Base-by-base conservation (phyloP, 768 basidiomycete species). In the Pisolithus orientalis region DNA sequence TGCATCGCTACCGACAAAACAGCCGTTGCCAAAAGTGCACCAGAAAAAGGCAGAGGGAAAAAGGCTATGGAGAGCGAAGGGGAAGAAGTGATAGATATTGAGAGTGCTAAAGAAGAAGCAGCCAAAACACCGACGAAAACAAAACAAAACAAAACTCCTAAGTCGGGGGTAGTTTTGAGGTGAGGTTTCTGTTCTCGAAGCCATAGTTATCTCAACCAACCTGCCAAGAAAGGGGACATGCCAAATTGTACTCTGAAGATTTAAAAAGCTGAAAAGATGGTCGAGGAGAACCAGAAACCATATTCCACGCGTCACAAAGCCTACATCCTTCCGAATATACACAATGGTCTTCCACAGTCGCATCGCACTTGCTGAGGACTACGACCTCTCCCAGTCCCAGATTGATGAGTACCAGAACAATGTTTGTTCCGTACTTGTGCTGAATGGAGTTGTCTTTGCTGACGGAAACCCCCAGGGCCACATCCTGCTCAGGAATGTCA, bases 151-250 rank as follows among this genome's bases (percentile, higher is more conserved):
- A 21, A 21, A 21, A 21, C 21, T 21, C 21, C 82, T 25, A 81
- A 75, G 58, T 74, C 87, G 49, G 80, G 84, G 21, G 81, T 84
- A 9, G 78, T 84, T 11, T 63, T 85, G 34, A 85, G 79, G 87
- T 86, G 58, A 28, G 44, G 17, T 55, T 27, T 43, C 16, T 17
- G 42, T 5, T 1, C 50, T 39, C n/a, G 17, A 56, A 40, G 10
- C 45, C 67, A 71, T 71, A 21, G 6, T n/a, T 74, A 67, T 56
- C 56, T 25, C 50, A 75, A 72, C 44, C 71, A 74, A 62, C 65
- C 49, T 47, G 39, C 65, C 32, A 85, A 80, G 68, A 88, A 82
- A 60, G 21, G 21, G 21, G 21, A 21, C 21, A 21, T 21, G 21
- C 21, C 21, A 21, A 21, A 21, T 21, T 21, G 21, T 21, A 21